Evolutionary conservation across 768 basidiomycete genomes (phyloP).

Genomic region (Solioccasus polychromus): DNA sequence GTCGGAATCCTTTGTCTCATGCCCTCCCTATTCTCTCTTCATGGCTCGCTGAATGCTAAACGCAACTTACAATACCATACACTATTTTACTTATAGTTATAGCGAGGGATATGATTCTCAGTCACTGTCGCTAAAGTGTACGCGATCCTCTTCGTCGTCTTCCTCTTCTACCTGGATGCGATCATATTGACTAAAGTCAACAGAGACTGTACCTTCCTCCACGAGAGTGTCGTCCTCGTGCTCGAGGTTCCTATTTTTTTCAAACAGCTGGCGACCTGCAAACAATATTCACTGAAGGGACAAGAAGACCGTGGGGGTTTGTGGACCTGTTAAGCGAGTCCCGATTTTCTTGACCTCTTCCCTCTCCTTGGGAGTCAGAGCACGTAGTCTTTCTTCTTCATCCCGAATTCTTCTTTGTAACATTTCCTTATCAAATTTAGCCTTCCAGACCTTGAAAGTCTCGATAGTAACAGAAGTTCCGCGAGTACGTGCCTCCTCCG

Average conservation of each 20-base stretch:
- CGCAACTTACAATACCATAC: constrained; percentile 6
- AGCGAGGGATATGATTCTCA: constrained; percentile 32
- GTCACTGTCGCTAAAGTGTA: constrained; percentile 88
- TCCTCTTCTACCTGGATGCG: constrained; percentile 48
- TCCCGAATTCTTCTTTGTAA: constrained; percentile 55
- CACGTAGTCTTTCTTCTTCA: constrained; percentile 77
- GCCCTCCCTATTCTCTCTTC: too few species aligned
- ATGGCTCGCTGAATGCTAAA: too few species aligned
- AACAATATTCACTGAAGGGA: constrained; percentile 6
- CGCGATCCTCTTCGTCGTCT: constrained; percentile 56
- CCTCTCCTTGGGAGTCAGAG: constrained; percentile 71
- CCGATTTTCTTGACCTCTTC: constrained; percentile 74
- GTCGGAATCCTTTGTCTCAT: too few species aligned
- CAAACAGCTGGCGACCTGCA: constrained; percentile 91
- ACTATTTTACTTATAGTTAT: constrained; percentile 2
- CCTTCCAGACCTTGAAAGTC: constrained; percentile 80
- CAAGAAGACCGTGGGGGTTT: neutral
- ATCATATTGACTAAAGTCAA: constrained; percentile 89
- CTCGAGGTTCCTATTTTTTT: constrained; percentile 68
- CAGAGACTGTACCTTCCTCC: constrained; percentile 84
- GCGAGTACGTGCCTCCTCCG: constrained; percentile 79
- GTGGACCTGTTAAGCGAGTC: constrained; percentile 67
- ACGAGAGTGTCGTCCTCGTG: constrained; percentile 73
- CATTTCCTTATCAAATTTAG: constrained; percentile 70
- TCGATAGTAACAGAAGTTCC: constrained; percentile 90